These are phyloP conservation scores for Acer campestre DNA, from an alignment of 345 rosid species.

Conservation along the genomic window DNA sequence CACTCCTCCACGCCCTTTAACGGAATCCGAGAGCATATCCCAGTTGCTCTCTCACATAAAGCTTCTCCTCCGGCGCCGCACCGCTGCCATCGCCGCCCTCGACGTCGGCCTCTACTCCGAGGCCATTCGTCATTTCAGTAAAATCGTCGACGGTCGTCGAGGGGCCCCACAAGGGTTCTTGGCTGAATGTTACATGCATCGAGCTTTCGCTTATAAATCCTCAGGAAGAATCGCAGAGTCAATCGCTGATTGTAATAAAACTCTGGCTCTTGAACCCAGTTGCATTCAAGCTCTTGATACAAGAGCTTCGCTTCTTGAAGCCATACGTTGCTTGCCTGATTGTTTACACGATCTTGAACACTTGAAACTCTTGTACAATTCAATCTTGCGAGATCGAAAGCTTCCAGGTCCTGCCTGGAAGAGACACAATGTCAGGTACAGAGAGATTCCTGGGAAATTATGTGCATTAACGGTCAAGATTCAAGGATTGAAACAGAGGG, in stretches of 20 bases:
- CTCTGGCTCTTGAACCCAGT: conserved; percentile 80
- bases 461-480: conserved; percentile 67
- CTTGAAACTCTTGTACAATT: conserved; percentile 80
- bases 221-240: conserved; percentile 83
- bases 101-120: conserved; percentile 80
- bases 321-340: conserved; percentile 85
- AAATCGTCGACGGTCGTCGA: conserved; percentile 85
- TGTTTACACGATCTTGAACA: conserved; percentile 93
- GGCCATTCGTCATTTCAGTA: conserved; percentile 90
- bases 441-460: conserved; percentile 83
- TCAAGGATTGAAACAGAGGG: conserved; percentile 65
- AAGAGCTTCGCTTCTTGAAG: conserved; percentile 76
- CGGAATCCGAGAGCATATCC: conserved; percentile 57
- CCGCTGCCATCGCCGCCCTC: conserved; percentile 85
- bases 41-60: conserved; percentile 82
- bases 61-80: conserved; percentile 83
- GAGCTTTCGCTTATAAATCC: conserved; percentile 75
- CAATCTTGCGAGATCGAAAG: conserved; percentile 79
- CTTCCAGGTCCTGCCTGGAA: conserved; percentile 99
- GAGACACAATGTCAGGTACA: conserved; percentile 75
- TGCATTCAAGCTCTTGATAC: conserved; percentile 90
- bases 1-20: conserved; percentile 49
- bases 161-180: conserved; percentile 91
- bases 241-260: conserved; percentile 87
- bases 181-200: conserved; percentile 83